Conservation (phyloP, 2,329 filamentous ascomycete genomes). For the Rutstroemia sydowiana region DNA sequence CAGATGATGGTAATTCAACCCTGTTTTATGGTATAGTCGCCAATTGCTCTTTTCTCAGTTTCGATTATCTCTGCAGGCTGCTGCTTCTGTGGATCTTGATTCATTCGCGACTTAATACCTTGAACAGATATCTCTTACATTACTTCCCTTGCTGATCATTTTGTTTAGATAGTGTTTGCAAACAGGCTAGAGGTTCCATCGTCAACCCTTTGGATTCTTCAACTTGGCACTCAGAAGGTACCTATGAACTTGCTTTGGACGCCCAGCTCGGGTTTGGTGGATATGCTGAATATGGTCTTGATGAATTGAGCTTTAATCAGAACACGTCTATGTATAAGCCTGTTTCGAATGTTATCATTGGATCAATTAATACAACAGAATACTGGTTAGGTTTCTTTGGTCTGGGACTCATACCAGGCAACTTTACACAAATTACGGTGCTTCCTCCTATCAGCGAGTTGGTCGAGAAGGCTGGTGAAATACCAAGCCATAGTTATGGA, state of each 20-base stretch:
- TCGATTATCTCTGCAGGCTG: too few relatives aligned
- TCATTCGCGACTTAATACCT: too few relatives aligned
- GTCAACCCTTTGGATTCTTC: conserved; percentile 48
- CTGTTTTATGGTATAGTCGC: background rate
- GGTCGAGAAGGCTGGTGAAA: conserved; percentile 49
- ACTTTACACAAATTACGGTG: conserved; percentile 42
- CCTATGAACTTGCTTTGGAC: conserved; percentile 46
- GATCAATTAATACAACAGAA: conserved; percentile 46
- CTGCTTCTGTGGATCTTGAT: too few relatives aligned
- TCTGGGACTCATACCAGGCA: conserved; percentile 47
- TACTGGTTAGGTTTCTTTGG: conserved; percentile 50
- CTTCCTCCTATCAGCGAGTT: conserved; percentile 47
- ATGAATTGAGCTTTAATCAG: conserved; percentile 30
- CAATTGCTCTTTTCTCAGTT: background rate
- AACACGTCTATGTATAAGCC: conserved; percentile 20
- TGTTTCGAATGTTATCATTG: conserved; percentile 33
- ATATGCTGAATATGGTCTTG: conserved; percentile 59
- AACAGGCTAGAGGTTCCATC: conserved; percentile 48
- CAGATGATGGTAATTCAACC: conserved; percentile 22
- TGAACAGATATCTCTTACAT: too few relatives aligned
- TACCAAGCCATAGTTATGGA: conserved; percentile 67
- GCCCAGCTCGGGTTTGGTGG: conserved; percentile 49
- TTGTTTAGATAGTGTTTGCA: conserved; percentile 43
- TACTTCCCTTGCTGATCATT: background rate
- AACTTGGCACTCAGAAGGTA: conserved; percentile 39